Evolutionary conservation across 768 basidiomycete genomes (phyloP).

Genomic region (Gloeopeniophorella convolvens): DNA sequence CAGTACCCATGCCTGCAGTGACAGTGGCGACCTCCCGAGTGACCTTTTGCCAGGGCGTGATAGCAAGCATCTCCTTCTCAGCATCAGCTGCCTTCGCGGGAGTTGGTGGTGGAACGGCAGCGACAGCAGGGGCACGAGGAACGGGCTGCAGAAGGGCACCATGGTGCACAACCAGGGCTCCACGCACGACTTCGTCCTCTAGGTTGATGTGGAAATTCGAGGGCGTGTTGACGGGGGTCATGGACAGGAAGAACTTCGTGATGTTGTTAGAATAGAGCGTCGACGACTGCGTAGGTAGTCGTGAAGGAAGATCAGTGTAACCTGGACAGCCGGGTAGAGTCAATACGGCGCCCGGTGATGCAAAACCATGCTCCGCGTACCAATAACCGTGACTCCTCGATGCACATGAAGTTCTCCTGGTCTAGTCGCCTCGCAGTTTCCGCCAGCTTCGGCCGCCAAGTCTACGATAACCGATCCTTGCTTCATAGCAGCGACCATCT

Average conservation of each 20-base stretch:
- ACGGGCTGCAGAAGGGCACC: slow-evolving; percentile 60
- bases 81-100: slow-evolving; percentile 41
- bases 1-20: slow-evolving; percentile 70
- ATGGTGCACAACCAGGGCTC: slow-evolving; percentile 67
- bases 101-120: slow-evolving; percentile 44
- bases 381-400: slow-evolving; percentile 78
- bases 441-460: slow-evolving; percentile 82
- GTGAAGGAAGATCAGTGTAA: slow-evolving; percentile 81
- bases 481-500: slow-evolving; percentile 88
- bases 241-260: slow-evolving; percentile 80
- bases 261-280: slow-evolving; percentile 90
- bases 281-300: slow-evolving; percentile 83
- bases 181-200: slow-evolving; percentile 78
- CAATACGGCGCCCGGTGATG: not conserved
- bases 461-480: slow-evolving; percentile 88
- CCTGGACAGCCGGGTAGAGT: slow-evolving; percentile 34
- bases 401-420: slow-evolving; percentile 68
- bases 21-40: slow-evolving; percentile 67
- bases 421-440: slow-evolving; percentile 77
- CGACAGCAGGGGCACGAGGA: slow-evolving; percentile 63
- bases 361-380: slow-evolving; percentile 30
- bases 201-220: slow-evolving; percentile 61
- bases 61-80: slow-evolving; percentile 41
- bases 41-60: slow-evolving; percentile 85
- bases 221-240: slow-evolving; percentile 44